Conservation (phyloP, 306 rosid genomes). For the Parietaria judaica region DNA sequence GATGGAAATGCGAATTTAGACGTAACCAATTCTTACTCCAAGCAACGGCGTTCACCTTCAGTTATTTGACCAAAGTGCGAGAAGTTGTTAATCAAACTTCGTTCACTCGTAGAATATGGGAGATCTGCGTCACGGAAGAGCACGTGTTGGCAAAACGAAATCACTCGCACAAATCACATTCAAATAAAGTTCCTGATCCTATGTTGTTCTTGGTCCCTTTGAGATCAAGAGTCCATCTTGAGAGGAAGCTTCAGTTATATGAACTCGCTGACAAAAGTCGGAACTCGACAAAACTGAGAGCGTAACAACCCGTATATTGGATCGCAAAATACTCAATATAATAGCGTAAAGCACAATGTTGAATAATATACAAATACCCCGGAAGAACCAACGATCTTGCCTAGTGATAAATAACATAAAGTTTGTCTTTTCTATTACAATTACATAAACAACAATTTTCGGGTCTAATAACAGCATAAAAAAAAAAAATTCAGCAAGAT, state of each 20-base stretch:
- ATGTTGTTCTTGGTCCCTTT: neutral
- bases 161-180: neutral
- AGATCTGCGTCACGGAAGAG: constrained; percentile 50
- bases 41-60: constrained; percentile 44
- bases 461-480: too few relatives aligned
- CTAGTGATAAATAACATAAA: too few relatives aligned
- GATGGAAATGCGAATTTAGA: neutral
- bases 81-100: constrained; percentile 51
- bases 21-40: neutral
- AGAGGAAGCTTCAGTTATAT: neutral
- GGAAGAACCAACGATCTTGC: too few relatives aligned
- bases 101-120: constrained; percentile 62
- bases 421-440: too few relatives aligned
- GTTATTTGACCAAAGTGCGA: constrained; percentile 77
- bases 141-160: constrained; percentile 8
- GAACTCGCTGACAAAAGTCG: neutral
- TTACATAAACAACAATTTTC: too few relatives aligned
- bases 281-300: too few relatives aligned
- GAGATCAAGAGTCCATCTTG: too few relatives aligned
- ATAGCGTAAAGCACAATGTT: too few relatives aligned
- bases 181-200: neutral
- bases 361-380: too few relatives aligned
- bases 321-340: too few relatives aligned
- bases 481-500: too few relatives aligned
- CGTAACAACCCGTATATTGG: too few relatives aligned